Conservation (phyloP, 1,139 yeast species). For the Geotrichum citri-aurantii region DNA sequence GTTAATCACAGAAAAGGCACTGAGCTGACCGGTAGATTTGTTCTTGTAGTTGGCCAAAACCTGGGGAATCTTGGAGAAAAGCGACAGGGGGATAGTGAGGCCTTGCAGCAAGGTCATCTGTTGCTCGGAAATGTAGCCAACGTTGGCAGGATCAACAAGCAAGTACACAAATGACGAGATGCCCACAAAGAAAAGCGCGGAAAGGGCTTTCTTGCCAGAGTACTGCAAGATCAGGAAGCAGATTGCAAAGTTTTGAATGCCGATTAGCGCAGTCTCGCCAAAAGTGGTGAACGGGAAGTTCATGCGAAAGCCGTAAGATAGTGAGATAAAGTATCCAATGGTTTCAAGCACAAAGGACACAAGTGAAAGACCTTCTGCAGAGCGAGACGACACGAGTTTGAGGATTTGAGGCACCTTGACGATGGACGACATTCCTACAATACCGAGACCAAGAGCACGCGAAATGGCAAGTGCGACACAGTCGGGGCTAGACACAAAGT, state of each 20-base stretch:
- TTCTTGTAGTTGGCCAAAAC: slow-evolving; percentile 44
- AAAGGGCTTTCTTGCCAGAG: slow-evolving; percentile 21
- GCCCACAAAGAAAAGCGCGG: slow-evolving; percentile 29
- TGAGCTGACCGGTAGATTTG: slow-evolving; percentile 51
- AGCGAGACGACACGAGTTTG: slow-evolving; percentile 32
- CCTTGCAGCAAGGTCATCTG: slow-evolving; percentile 41
- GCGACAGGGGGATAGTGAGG: slow-evolving; percentile 49
- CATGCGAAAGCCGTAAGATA: slow-evolving; percentile 40
- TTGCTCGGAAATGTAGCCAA: slow-evolving; percentile 24
- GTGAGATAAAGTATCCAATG: slow-evolving; percentile 37
- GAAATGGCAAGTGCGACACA: slow-evolving; percentile 32
- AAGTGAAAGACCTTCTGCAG: slow-evolving; percentile 38
- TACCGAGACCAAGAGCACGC: slow-evolving; percentile 36
- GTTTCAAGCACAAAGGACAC: slow-evolving; percentile 38
- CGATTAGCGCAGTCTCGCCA: slow-evolving; percentile 41
- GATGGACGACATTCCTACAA: slow-evolving; percentile 35
- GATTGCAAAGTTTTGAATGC: slow-evolving; percentile 39
- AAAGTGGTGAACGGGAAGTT: slow-evolving; percentile 41
- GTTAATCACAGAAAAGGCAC: slow-evolving; percentile 50
- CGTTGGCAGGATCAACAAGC: slow-evolving; percentile 22
- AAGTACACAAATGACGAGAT: slow-evolving; percentile 23
- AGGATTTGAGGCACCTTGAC: slow-evolving; percentile 40
- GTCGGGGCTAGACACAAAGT: slow-evolving; percentile 28
- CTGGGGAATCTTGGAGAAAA: slow-evolving; percentile 54
- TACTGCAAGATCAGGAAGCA: slow-evolving; percentile 34